Conservation (phyloP, 345 rosid species). For the Arabis alpina region DNA sequence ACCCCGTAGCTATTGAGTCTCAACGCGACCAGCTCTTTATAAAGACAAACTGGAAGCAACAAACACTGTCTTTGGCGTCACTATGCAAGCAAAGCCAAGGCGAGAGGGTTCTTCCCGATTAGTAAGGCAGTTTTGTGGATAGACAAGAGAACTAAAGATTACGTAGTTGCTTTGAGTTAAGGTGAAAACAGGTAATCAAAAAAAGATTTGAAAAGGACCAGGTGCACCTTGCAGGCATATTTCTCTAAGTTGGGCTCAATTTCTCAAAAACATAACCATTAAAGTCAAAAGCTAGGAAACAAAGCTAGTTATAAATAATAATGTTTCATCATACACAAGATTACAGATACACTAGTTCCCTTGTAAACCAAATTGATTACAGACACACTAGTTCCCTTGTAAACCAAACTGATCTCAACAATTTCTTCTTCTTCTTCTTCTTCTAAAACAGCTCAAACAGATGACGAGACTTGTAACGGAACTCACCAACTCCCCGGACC, state of each 20-base stretch:
- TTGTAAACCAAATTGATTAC: not conserved
- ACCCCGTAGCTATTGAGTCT: no score
- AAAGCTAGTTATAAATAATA: constrained; percentile 26
- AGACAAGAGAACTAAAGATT: no score
- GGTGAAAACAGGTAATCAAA: no score
- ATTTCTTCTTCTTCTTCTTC: constrained; percentile 16
- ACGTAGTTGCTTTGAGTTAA: no score
- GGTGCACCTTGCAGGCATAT: no score
- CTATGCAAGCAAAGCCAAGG: no score
- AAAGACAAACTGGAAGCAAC: no score
- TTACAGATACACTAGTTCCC: constrained; percentile 23
- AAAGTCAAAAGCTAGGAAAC: constrained; percentile 24
- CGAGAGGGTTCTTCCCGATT: no score
- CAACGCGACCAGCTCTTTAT: no score
- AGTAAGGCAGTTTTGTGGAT: no score
- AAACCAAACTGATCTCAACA: constrained; percentile 1
- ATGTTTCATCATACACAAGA: constrained; percentile 33
- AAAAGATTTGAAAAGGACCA: no score
- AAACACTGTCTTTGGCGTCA: no score
- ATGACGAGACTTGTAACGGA: constrained; percentile 22
- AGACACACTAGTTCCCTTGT: not conserved
- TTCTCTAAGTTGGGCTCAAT: not conserved
- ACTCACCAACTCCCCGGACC: constrained; percentile 81
- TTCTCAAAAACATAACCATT: not conserved
- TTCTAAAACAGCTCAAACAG: constrained; percentile 20